Evolutionary conservation across 176 grass and related monocot genomes (phyloP), one percentile per base, ranked within the genome.

Genomic region (Lolium perenne): DNA sequence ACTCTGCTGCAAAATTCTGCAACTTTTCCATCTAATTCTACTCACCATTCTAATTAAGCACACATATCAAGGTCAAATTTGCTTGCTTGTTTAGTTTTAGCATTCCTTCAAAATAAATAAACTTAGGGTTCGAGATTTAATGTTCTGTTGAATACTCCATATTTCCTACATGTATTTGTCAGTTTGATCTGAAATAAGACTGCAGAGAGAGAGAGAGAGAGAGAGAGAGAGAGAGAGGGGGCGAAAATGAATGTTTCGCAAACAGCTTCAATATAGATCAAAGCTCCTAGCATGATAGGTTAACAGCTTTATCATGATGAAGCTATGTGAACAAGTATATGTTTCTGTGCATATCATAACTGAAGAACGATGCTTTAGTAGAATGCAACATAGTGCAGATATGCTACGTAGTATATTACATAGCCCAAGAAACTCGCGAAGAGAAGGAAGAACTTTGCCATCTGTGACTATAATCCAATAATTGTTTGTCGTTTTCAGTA

Each of bases 21-120:
- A 73, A 72, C 20, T 72, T 72, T 12, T 71, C 38, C 43, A 74
- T 22, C 46, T 75, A 51, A 8, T 75, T 75, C 25, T 53, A 48
- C 23, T 22, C 47, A 12, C 14, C 72, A 46, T 73, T 48, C 41
- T 75, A 75, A 75, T 29, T 75, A 53, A 75, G 72, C 71, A 74
- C 71, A 49, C 11, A 16, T 6, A 26, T 74, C 72, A 75, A 75
- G 71, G 46, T 75, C 45, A 51, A 21, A 74, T 53, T 48, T 49
- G 7, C 73, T 32, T 32, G 48, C 15, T 76, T 75, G 71, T 53
- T 54, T 76, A 53, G 73, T 76, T 76, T 76, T 54, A 76, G 14
- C 18, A 53, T 54, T 54, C 48, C 73, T 54, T 76, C 18, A 47
- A 21, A 73, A 48, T 73, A 53, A 8, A 54, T 50, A 54, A 76